Evolutionary conservation across 352 stramenopile species (phyloP).

Genomic region (Phytophthora hibernalis): DNA sequence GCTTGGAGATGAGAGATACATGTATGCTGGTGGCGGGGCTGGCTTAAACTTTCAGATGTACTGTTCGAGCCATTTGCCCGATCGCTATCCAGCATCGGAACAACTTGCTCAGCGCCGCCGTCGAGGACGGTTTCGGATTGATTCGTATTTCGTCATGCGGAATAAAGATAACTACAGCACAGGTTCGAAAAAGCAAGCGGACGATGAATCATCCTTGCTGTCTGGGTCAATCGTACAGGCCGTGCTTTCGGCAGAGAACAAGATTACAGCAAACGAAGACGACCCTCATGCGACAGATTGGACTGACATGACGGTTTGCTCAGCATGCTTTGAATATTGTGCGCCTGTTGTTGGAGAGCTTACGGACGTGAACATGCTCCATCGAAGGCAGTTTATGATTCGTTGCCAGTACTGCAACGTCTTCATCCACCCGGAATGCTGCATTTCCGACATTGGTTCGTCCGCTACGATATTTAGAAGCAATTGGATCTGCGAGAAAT

Average conservation of each 20-base stretch:
- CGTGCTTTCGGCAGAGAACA: conserved; percentile 50
- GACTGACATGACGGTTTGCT: conserved; percentile 78
- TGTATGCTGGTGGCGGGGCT: conserved; percentile 78
- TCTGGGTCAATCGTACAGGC: conserved; percentile 64
- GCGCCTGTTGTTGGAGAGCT: conserved; percentile 55
- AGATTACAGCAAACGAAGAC: conserved; percentile 24
- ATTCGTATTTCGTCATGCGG: conserved; percentile 73
- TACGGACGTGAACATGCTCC: conserved; percentile 59
- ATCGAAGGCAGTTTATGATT: conserved; percentile 84
- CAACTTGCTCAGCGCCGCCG: conserved; percentile 53
- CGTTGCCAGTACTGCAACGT: conserved; percentile 89
- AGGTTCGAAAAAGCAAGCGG: conserved; percentile 19
- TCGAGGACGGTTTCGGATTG: conserved; percentile 72
- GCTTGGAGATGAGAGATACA: conserved; percentile 51
- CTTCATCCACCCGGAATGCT: conserved; percentile 84
- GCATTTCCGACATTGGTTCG: conserved; percentile 71
- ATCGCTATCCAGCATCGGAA: conserved; percentile 53
- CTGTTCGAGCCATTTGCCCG: conserved; percentile 65
- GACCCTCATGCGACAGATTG: conserved; percentile 47
- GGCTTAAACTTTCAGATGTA: conserved; percentile 76
- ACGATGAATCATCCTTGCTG: conserved; percentile 47
- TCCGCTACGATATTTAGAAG: conserved; percentile 66
- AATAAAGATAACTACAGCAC: conserved; percentile 55
- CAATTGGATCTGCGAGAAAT: conserved; percentile 90
- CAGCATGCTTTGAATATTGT: conserved; percentile 79